These are phyloP conservation scores for Penicillium sp. DNA, from an alignment of 2,329 filamentous ascomycete species.

Conservation along the genomic window DNA sequence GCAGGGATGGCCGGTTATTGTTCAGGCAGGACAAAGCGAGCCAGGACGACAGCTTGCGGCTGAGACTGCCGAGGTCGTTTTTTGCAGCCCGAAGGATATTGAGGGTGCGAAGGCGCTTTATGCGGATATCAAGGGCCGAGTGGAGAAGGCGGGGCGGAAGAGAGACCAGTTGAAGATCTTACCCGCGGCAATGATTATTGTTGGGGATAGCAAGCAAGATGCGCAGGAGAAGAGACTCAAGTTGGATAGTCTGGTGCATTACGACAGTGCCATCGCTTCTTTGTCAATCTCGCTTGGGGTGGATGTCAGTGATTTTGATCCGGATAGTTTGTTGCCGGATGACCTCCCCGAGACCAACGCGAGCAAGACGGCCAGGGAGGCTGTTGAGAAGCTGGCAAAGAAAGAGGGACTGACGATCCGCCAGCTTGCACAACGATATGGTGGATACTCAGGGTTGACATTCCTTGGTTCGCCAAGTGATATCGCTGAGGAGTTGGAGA, in stretches of 20 bases:
- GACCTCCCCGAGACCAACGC: conserved; percentile 56
- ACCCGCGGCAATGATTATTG: conserved; percentile 52
- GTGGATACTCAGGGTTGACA: conserved; percentile 52
- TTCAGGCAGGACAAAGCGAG: conserved; percentile 56
- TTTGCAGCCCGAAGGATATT: conserved; percentile 52
- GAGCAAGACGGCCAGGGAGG: conserved; percentile 51
- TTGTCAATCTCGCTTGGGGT: conserved; percentile 51
- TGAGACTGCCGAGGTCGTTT: conserved; percentile 56
- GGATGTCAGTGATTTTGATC: conserved; percentile 51
- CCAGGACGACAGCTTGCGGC: conserved; percentile 53
- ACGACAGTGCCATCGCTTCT: conserved; percentile 56
- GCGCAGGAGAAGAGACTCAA: conserved; percentile 51
- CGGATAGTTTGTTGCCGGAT: conserved; percentile 50
- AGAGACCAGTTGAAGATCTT: conserved; percentile 53
- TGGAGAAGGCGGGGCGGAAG: conserved; percentile 47
- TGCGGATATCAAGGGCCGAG: conserved; percentile 53
- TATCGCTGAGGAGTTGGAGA: conserved; percentile 52
- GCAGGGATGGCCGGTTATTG: conserved; percentile 58
- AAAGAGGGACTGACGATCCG: conserved; percentile 51
- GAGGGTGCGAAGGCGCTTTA: conserved; percentile 51
- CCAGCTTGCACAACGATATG: conserved; percentile 53
- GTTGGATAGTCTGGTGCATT: conserved; percentile 55
- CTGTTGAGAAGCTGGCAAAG: conserved; percentile 48
- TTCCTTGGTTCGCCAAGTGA: conserved; percentile 53
- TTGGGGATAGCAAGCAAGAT: conserved; percentile 52